Conservation (phyloP, 2,329 filamentous ascomycete species). For the Aureobasidium sp. region DNA sequence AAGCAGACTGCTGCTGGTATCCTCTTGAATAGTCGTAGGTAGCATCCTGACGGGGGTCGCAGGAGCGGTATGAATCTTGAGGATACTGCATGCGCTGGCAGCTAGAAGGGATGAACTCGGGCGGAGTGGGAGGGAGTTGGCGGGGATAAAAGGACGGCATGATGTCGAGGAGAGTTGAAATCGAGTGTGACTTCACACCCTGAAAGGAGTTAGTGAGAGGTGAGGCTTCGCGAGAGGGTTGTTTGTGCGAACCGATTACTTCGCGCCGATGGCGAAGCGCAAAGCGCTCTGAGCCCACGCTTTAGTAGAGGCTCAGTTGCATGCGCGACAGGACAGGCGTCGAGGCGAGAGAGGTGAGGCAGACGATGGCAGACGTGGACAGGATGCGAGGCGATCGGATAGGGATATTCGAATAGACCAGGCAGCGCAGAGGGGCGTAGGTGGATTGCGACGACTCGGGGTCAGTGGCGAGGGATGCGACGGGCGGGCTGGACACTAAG, state of each 20-base stretch:
- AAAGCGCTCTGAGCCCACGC: slow-evolving; percentile 15
- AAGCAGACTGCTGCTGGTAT: slow-evolving; percentile 16
- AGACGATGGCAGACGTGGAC: background rate
- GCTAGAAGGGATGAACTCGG: slow-evolving; percentile 38
- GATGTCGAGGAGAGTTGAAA: slow-evolving; percentile 30
- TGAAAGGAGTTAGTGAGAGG: background rate
- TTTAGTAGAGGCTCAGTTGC: slow-evolving; percentile 16
- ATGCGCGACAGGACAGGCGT: slow-evolving; percentile 13
- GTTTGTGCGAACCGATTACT: slow-evolving; percentile 16
- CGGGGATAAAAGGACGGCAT: slow-evolving; percentile 46
- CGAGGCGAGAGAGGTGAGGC: background rate
- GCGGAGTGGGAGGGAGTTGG: slow-evolving; percentile 40
- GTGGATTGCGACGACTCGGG: background rate
- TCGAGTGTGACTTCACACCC: slow-evolving; percentile 31
- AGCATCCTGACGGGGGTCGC: slow-evolving; percentile 35
- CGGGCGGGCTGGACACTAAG: slow-evolving; percentile 22
- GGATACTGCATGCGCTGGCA: slow-evolving; percentile 40
- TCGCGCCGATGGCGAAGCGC: slow-evolving; percentile 14
- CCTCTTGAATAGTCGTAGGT: slow-evolving; percentile 37
- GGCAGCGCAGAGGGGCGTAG: slow-evolving; percentile 7
- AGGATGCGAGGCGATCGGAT: background rate
- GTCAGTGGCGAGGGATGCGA: slow-evolving; percentile 14
- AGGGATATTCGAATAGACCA: background rate
- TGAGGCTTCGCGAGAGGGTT: background rate
- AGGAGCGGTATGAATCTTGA: slow-evolving; percentile 35